These are phyloP conservation scores for Huntiella abstrusa DNA, from an alignment of 2,329 filamentous ascomycete genomes.

Conservation along the genomic window DNA sequence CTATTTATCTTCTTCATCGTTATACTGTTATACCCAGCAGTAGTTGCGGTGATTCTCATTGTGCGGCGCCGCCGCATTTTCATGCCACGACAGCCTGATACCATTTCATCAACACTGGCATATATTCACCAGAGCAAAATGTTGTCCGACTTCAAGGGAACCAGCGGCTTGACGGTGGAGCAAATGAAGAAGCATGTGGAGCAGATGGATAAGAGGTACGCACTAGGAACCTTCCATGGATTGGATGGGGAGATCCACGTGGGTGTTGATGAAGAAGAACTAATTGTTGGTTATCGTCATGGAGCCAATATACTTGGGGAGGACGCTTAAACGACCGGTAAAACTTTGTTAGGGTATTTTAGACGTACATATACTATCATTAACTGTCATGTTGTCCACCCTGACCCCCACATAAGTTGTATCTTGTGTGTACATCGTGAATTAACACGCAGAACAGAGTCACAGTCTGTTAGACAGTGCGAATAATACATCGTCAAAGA, in stretches of 20 bases:
- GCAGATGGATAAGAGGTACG: slow-evolving; percentile 45
- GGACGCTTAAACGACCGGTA: too few species aligned
- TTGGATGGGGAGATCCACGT: slow-evolving; percentile 56
- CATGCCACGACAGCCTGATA: slow-evolving; percentile 59
- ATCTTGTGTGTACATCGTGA: slow-evolving; percentile 15
- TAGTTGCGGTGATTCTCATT: slow-evolving; percentile 41
- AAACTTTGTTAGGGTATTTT: too few species aligned
- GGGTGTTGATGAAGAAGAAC: slow-evolving; percentile 59
- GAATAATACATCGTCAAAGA: too few species aligned
- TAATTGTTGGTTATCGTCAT: slow-evolving; percentile 46
- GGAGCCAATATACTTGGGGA: slow-evolving; percentile 19
- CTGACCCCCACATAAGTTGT: too few species aligned
- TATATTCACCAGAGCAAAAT: slow-evolving; percentile 69
- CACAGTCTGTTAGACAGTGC: too few species aligned
- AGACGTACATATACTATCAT: too few species aligned
- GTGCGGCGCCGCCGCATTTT: slow-evolving; percentile 47
- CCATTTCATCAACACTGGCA: slow-evolving; percentile 55
- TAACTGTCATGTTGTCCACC: too few species aligned
- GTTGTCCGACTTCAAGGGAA: slow-evolving; percentile 57
- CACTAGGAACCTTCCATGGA: slow-evolving; percentile 58
- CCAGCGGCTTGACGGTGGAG: slow-evolving; percentile 39
- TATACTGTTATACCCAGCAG: slow-evolving; percentile 45
- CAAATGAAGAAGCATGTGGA: slow-evolving; percentile 45
- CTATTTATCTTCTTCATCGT: slow-evolving; percentile 34
- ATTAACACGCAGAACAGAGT: too few species aligned